Evolutionary conservation across 2,329 filamentous ascomycete species (phyloP), one percentile per base, ranked within the genome.

Genomic region (Fusarium sp.): DNA sequence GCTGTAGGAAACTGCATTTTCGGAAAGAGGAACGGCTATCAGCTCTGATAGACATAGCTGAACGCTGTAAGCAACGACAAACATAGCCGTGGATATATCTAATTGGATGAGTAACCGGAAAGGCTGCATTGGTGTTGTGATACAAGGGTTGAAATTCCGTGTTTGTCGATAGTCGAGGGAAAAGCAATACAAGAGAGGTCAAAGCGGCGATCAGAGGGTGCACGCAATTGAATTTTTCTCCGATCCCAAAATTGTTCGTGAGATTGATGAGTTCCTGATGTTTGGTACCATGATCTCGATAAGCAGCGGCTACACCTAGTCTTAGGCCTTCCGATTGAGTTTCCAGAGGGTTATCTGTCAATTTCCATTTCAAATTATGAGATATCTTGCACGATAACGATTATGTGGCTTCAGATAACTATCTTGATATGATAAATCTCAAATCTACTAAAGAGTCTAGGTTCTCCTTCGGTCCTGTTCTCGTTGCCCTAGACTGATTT

Each of bases 121-220:
- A 27, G 46, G 58, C 49, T 68, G 59, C 54, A 67, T 63, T 28
- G 50, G 43, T 32, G 48, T 46, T 32, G 60, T 65, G 55, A 20
- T 25, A 61, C 47, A 27, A 55, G 41, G 51, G 34, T 46, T 56
- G 23, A 46, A 41, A 23, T 60, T 53, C 42, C 37, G 30, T 60
- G 55, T 45, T 45, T 60, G 61, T 21, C 25, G 20, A 25, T 9
- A 40, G 18, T 37, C 20, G 23, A 21, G 25, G 37, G 50, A 54
- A 54, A 66, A 53, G 34, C 47, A 60, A 66, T 66, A 45, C 47
- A 32, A 21, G 40, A 37, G 20, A 30, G 34, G 61, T 28, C 48
- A 43, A 60, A 66, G 61, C 55, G 42, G 49, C 25, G 27, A 37
- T 37, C 18, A 37, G 18, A 37, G n/a, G 34, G 34, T n/a, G 34